phyloP scores from a whole-genome alignment of 208 protist species.

The Acanthamoeba sp. region DNA sequence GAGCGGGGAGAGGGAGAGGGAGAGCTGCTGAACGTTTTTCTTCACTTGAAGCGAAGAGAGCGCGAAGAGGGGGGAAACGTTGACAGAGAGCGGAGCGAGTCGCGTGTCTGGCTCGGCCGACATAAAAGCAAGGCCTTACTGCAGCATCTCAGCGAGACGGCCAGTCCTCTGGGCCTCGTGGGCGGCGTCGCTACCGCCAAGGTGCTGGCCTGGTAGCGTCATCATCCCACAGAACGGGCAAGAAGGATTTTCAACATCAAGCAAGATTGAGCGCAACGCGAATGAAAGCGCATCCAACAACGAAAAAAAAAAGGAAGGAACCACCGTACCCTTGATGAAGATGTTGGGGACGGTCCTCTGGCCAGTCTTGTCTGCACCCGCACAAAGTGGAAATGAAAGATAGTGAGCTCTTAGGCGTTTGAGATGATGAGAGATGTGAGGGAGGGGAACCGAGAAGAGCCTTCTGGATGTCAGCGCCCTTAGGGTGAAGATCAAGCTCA shows the following conservation, averaged over 20 bases:
- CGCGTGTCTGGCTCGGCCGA: too few relatives aligned
- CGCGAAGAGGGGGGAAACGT: too few relatives aligned
- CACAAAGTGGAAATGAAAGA: neutral
- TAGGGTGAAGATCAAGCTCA: slow-evolving; percentile 15
- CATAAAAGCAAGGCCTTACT: too few relatives aligned
- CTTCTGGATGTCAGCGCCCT: neutral
- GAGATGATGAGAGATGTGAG: neutral
- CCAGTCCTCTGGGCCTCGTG: neutral
- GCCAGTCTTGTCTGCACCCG: neutral
- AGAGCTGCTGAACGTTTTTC: too few relatives aligned
- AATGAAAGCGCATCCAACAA: neutral
- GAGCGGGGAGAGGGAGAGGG: too few relatives aligned
- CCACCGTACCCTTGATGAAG: slow-evolving; percentile 26
- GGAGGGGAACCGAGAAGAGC: slow-evolving; percentile 8
- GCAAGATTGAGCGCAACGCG: too few relatives aligned
- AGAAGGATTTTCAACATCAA: too few relatives aligned
- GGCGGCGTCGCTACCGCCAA: slow-evolving; percentile 20
- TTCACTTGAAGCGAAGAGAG: too few relatives aligned
- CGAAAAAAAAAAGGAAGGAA: neutral
- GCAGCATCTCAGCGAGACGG: neutral
- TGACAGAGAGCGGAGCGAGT: too few relatives aligned
- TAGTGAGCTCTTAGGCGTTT: neutral
- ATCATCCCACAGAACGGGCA: neutral
- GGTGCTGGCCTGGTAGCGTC: slow-evolving; percentile 8
- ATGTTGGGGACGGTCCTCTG: slow-evolving; percentile 63